Evolutionary conservation across 257 asterid genomes (phyloP), one percentile per base, ranked within the genome.

Genomic region (Capsicum rhomboideum): DNA sequence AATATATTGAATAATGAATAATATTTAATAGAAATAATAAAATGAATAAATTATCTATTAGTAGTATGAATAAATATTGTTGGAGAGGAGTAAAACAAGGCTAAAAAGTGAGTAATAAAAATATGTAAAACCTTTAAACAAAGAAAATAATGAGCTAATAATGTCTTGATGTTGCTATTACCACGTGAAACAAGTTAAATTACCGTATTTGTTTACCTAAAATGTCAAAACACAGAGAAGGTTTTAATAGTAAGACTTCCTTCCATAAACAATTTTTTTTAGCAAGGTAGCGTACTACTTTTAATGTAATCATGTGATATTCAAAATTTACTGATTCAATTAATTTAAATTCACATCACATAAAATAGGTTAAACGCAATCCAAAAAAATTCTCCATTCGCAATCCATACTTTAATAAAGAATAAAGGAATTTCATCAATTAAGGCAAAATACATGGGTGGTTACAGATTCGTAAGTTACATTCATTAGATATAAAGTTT

Each of bases 371-470:
- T n/a, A n/a, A n/a, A n/a, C n/a, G n/a, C n/a, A n/a, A n/a, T n/a
- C 6, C 12, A 2, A 1, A 59, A 21, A 21, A 21, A 10, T 1
- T 6, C 3, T 54, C 21, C 17, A 59, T 23, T 23, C 0, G 1
- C 17, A 59, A 59, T 10, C 0, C 34, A 59, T 59, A 21, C 6
- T 59, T 59, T 7, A 20, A 59, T 11, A 59, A 59, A 21, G 8
- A 59, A 28, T 64, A 64, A 14, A 67, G 8, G 0, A 67, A 67
- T 37, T 37, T 10, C 7, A 37, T 68, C 3, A 68, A 68, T 68
- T 1, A 3, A 3, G 0, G 5, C 29, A 6, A 31, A 20, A 69
- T 10, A 0, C 0, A 4, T 2, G 0, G 4, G 29, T 16, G 2
- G 2, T 23, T 7, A 10, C 12, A 12, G 53, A 7, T 14, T n/a